Evolutionary conservation across 2,329 filamentous ascomycete species (phyloP), one percentile per base, ranked within the genome.

Genomic region (Epichloe coenophiala): DNA sequence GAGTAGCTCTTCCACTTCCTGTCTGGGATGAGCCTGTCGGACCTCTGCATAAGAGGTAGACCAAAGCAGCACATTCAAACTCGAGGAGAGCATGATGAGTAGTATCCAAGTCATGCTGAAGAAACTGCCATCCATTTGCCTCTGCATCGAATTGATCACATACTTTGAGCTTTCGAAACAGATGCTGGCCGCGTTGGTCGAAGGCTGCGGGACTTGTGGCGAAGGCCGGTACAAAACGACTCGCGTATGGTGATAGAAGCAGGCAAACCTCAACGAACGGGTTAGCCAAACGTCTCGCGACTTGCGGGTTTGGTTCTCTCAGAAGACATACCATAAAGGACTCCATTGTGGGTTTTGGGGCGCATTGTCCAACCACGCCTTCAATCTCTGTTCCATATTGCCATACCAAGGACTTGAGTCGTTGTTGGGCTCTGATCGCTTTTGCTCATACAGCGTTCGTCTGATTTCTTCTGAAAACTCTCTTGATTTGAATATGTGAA

Each of bases 91-190:
- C 19, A 85, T 83, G 52, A 95, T 77, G 1, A 95, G 80, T 61
- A 95, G 95, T 42, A 95, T 84, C 91, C 91, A 97, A 1, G 90
- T 96, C 53, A 96, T 75, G 61, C 96, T 91, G 11, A 93, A 80
- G 21, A 81, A 82, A 13, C 78, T 77, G 15, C 77, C 81, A 56
- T 84, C 78, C 61, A 95, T 84, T 65, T 95, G 89, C 59, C 85
- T 82, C 61, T 80, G 81, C 43, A 89, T 84, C 63, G 91, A 80
- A 56, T 83, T 77, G 59, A 96, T 87, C 61, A 95, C 90, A 65
- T 81, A 87, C 11, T 83, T 76, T 45, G 88, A 83, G 40, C 88
- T 89, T 44, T 93, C 83, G 61, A 86, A 96, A 63, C 90, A 97
- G 57, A 81, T 83, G 35, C 78, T 71, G 1, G 91, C 91, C 1